Evolutionary conservation across 2,329 filamentous ascomycete genomes (phyloP), one percentile per base, ranked within the genome.

Genomic region (Arthrobotrys musiformis): DNA sequence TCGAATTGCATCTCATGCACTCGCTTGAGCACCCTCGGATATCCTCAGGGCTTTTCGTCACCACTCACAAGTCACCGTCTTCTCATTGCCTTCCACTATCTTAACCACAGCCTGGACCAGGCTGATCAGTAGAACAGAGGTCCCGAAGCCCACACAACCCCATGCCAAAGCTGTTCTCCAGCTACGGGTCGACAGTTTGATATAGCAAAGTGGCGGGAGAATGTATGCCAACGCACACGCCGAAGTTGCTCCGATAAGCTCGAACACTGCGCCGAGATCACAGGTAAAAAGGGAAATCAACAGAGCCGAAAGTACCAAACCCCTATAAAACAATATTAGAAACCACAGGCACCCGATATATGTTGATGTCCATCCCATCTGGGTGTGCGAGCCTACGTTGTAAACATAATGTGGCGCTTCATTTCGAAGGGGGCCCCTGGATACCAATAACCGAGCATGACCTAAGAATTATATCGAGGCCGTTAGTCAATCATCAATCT

Each of bases 221-320:
- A 99, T 97, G 83, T 98, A 99, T 0, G 95, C 95, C 83, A 99
- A 87, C 5, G 93, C 93, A 81, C 94, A 95, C 2, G 95, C 95
- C 82, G 92, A 96, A 37, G 95, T 99, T 5, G 95, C 93, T 78
- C 95, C 95, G 72, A 99, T 95, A 17, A 99, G 86, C 85, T 99
- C 95, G 82, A 99, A 97, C 0, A 99, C 94, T 50, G 92, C 89
- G 63, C 95, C 95, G 2, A 99, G 86, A 83, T 99, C 95, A 84
- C 95, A 98, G 0, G 94, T 98, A 77, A 97, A 83, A 69, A 99
- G 86, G 78, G 92, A 91, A 67, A 98, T 83, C 5, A 85, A 85
- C 88, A 95, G 92, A 64, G 94, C 92, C 24, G 88, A 86, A 2
- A 93, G 86, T n/a, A 98, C 92, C 26, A 98, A 87, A 3, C 89